These are phyloP conservation scores for Poterioochromonas sp. DNA, from an alignment of 352 stramenopile genomes.

Conservation along the genomic window DNA sequence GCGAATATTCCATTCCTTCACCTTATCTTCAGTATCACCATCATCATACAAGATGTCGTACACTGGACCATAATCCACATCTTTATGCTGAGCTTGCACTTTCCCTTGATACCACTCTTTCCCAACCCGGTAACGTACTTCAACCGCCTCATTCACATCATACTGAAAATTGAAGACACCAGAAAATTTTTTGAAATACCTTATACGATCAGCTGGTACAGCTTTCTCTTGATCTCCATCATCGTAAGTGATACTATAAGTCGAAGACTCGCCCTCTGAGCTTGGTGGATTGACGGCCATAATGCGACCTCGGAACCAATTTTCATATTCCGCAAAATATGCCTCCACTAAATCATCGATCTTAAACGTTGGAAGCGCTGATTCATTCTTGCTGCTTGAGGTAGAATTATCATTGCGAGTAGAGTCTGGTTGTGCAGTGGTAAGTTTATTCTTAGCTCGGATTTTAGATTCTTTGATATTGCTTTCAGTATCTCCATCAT, in stretches of 20 bases:
- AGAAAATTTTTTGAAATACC: neutral
- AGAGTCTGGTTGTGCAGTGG: neutral
- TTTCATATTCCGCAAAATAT: neutral
- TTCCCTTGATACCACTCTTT: neutral
- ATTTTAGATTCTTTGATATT: neutral
- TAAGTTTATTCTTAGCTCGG: neutral
- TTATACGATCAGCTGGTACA: neutral
- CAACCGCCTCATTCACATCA: neutral
- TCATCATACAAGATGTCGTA: constrained; percentile 12
- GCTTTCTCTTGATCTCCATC: neutral
- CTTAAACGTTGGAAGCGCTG: neutral
- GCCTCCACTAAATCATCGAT: neutral
- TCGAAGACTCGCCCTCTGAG: neutral
- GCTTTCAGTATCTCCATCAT: neutral
- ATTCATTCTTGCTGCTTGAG: neutral
- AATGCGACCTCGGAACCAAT: neutral
- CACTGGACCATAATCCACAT: neutral
- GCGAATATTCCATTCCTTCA: neutral
- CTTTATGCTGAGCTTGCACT: neutral
- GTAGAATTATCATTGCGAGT: neutral
- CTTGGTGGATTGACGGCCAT: neutral
- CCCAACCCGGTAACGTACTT: neutral
- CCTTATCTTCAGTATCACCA: neutral
- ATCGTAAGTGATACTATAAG: neutral
- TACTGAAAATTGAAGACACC: neutral